Conservation (phyloP, 352 stramenopile genomes). For the Pythium folliculosum region DNA sequence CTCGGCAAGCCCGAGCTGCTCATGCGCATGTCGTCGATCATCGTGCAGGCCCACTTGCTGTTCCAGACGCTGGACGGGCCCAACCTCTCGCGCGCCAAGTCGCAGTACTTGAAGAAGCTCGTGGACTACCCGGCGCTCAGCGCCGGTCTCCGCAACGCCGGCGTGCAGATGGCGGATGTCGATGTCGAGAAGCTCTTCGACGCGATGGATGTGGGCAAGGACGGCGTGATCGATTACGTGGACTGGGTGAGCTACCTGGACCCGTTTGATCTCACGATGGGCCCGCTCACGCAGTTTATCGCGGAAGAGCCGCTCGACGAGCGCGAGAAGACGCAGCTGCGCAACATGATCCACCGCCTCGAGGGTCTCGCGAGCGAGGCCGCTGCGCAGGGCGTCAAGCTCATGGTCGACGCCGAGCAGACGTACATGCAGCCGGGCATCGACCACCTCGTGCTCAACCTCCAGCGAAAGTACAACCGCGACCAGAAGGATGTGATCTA, state of each 20-base stretch:
- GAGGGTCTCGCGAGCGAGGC: conserved; percentile 76
- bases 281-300: conserved; percentile 87
- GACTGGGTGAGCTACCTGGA: conserved; percentile 94
- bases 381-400: conserved; percentile 75
- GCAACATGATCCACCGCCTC: conserved; percentile 89
- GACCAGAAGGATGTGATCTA: conserved; percentile 90
- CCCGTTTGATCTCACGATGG: conserved; percentile 90
- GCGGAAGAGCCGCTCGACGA: conserved; percentile 74
- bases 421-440: conserved; percentile 98
- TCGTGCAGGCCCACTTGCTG: conserved; percentile 90
- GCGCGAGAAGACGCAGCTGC: conserved; percentile 89
- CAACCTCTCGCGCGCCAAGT: conserved; percentile 83
- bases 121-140: conserved; percentile 82
- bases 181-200: conserved; percentile 68
- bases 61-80: conserved; percentile 91
- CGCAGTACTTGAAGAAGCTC: conserved; percentile 74
- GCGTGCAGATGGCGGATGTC: conserved; percentile 60
- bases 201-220: conserved; percentile 62
- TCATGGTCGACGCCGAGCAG: conserved; percentile 99
- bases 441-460: conserved; percentile 90
- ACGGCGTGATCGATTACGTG: conserved; percentile 92
- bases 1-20: conserved; percentile 96
- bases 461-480: conserved; percentile 92
- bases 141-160: conserved; percentile 68
- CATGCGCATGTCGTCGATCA: conserved; percentile 93